phyloP scores from a whole-genome alignment of 352 stramenopile species.

The Globisporangium radiosum region DNA sequence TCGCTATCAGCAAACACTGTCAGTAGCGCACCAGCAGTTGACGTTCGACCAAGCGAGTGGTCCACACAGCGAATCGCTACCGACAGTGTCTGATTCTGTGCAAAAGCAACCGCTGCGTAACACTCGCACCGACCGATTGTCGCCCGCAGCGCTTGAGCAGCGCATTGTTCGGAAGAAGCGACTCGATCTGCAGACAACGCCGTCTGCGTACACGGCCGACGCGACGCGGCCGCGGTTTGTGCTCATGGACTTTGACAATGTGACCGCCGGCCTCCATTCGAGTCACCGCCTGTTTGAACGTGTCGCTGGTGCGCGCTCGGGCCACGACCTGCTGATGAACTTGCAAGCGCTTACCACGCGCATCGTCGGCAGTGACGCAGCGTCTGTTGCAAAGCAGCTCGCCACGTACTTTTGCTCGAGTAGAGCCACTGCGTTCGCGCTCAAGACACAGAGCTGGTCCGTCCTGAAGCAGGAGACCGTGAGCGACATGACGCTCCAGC shows the following conservation, averaged over 20 bases:
- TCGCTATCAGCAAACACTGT: too few species aligned
- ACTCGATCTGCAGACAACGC: too few species aligned
- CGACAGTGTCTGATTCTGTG: too few species aligned
- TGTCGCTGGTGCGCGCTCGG: constrained; percentile 18
- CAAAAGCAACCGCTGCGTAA: too few species aligned
- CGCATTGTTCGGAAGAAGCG: too few species aligned
- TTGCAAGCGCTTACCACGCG: constrained; percentile 25
- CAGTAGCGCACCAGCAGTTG: too few species aligned
- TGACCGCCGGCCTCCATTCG: constrained; percentile 19
- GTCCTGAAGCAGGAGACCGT: constrained; percentile 22
- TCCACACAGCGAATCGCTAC: too few species aligned
- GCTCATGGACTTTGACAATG: constrained; percentile 42
- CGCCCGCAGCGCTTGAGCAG: too few species aligned
- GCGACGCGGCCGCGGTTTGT: constrained; percentile 19
- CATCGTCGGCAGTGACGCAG: constrained; percentile 10
- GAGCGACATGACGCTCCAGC: constrained; percentile 27
- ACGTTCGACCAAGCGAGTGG: too few species aligned
- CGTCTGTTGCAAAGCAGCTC: constrained; percentile 12
- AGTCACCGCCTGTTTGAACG: constrained; percentile 21
- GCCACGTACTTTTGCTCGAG: constrained; percentile 30
- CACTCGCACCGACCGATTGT: too few species aligned
- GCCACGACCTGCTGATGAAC: constrained; percentile 26
- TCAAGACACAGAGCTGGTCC: constrained; percentile 20
- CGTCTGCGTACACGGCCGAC: too few species aligned
- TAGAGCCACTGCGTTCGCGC: constrained; percentile 12